phyloP scores from a whole-genome alignment of 169 alveolate species.

The Eimeria praecox region DNA sequence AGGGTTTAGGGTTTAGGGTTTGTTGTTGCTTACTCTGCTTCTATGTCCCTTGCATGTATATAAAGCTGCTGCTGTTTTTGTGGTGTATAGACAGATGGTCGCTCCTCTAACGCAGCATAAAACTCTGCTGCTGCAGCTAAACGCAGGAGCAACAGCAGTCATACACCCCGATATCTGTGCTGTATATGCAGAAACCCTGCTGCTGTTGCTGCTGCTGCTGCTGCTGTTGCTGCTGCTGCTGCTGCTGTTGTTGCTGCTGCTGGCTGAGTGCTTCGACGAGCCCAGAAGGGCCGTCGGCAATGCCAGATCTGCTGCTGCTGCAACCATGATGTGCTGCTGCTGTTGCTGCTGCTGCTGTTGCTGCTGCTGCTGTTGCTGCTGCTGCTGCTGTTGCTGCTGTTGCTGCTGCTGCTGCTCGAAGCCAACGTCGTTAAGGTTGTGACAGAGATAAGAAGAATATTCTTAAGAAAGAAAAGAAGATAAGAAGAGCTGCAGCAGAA shows the following conservation, averaged over 20 bases:
- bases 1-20: constrained; percentile 38
- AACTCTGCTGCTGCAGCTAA: constrained; percentile 24
- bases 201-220: constrained; percentile 55
- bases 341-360: constrained; percentile 37
- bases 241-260: constrained; percentile 28
- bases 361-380: background rate
- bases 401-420: background rate
- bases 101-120: constrained; percentile 7
- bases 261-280: background rate
- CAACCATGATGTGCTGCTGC: constrained; percentile 24
- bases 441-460: too few relatives aligned
- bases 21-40: constrained; percentile 15
- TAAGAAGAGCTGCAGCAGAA: background rate
- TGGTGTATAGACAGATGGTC: constrained; percentile 32
- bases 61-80: background rate
- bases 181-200: background rate
- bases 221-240: constrained; percentile 32
- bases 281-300: background rate
- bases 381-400: background rate
- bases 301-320: background rate
- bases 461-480: background rate
- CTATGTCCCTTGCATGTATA: constrained; percentile 41
- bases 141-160: constrained; percentile 48
- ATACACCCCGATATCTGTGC: constrained; percentile 16
- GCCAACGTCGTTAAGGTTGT: too few relatives aligned